phyloP scores from a whole-genome alignment of 202 grass and related monocot species.

The Saccharum hybrid region DNA sequence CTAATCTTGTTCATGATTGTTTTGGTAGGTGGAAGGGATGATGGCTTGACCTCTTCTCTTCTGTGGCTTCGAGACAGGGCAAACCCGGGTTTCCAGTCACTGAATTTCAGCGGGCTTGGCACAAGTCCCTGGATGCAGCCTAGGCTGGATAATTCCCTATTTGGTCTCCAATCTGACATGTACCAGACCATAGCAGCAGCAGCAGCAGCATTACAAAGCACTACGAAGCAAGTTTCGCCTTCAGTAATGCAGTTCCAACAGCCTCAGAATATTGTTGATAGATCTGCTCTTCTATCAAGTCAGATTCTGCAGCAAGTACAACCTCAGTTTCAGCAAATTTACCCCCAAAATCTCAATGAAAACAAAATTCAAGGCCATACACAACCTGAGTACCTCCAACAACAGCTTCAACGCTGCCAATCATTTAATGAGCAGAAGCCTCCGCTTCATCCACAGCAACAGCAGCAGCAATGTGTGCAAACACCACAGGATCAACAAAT shows the following conservation, averaged over 20 bases:
- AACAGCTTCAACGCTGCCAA: conserved; percentile 60
- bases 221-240: conserved; percentile 59
- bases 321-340: conserved; percentile 69
- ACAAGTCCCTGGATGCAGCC: conserved; percentile 81
- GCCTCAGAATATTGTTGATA: conserved; percentile 55
- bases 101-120: conserved; percentile 85
- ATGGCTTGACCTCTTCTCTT: conserved; percentile 66
- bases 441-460: conserved; percentile 52
- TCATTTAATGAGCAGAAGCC: conserved; percentile 64
- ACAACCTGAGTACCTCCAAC: conserved; percentile 68
- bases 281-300: conserved; percentile 58
- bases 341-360: conserved; percentile 60
- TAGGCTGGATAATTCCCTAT: conserved; percentile 62
- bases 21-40: conserved; percentile 79
- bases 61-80: conserved; percentile 71
- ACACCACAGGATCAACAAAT: conserved; percentile 56
- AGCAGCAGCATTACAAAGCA: conserved; percentile 56
- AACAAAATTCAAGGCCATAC: conserved; percentile 53
- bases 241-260: conserved; percentile 88
- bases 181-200: conserved; percentile 70
- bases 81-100: conserved; percentile 69
- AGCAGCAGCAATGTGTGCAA: conserved; percentile 46
- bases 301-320: conserved; percentile 77
- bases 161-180: conserved; percentile 73
- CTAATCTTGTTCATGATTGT: conserved; percentile 22